phyloP scores from a whole-genome alignment of 2,329 filamentous ascomycete species.

The Calonectria montana region DNA sequence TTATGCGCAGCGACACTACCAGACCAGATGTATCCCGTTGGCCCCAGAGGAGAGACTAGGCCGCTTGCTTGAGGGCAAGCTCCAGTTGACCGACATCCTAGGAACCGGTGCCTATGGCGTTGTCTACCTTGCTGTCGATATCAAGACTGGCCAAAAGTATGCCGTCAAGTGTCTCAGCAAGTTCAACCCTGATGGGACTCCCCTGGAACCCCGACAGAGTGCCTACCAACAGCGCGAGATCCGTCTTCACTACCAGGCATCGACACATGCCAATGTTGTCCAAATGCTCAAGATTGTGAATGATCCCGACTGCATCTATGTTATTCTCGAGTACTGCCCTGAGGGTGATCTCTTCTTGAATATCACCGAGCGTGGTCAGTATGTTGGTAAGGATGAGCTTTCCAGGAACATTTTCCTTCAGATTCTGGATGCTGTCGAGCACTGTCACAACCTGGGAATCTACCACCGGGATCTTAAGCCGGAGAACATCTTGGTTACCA shows the following conservation, averaged over 20 bases:
- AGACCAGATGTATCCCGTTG: slow-evolving; percentile 64
- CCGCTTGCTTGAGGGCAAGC: slow-evolving; percentile 81
- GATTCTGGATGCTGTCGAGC: slow-evolving; percentile 94
- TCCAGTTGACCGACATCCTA: slow-evolving; percentile 86
- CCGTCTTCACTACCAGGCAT: slow-evolving; percentile 88
- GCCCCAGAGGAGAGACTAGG: slow-evolving; percentile 88
- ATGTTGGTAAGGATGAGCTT: slow-evolving; percentile 90
- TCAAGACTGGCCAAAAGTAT: slow-evolving; percentile 84
- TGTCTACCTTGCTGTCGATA: slow-evolving; percentile 89
- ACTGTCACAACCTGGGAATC: slow-evolving; percentile 92
- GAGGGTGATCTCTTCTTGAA: slow-evolving; percentile 97
- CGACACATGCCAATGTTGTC: slow-evolving; percentile 91
- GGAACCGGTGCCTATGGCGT: slow-evolving; percentile 97
- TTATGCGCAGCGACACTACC: slow-evolving; percentile 53
- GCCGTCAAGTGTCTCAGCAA: slow-evolving; percentile 98
- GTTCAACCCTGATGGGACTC: slow-evolving; percentile 75
- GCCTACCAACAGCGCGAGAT: slow-evolving; percentile 96
- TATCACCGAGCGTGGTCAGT: slow-evolving; percentile 95
- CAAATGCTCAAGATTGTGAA: slow-evolving; percentile 95
- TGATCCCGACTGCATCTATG: slow-evolving; percentile 90
- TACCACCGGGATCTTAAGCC: slow-evolving; percentile 98
- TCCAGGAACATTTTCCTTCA: slow-evolving; percentile 92
- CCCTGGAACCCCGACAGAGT: slow-evolving; percentile 84
- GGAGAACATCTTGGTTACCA: slow-evolving; percentile 94
- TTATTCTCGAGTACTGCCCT: slow-evolving; percentile 96